Percentiles rank a stretch among this genome's conserved stretches.
These are phyloP conservation scores for Cicer cuneatum DNA, from an alignment of 306 rosid species.

Conservation along the genomic window DNA sequence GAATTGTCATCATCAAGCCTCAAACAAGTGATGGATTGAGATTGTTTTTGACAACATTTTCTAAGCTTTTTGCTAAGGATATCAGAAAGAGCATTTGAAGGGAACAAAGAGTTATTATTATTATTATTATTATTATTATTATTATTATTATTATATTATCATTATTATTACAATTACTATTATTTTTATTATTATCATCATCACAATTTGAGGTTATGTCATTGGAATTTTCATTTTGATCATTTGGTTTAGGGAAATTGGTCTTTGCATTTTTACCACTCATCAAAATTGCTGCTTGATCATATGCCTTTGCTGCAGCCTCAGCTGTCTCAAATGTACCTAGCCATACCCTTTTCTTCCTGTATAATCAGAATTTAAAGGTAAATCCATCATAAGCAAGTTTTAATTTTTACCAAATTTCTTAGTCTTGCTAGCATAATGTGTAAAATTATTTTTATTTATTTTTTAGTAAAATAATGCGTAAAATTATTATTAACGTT, in stretches of 20 bases:
- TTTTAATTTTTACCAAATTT: not conserved
- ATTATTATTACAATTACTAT: not conserved
- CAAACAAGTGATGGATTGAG: slow-evolving; percentile 90
- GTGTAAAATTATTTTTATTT: not conserved
- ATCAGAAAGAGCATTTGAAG: slow-evolving; percentile 79
- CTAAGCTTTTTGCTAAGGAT: slow-evolving; percentile 76
- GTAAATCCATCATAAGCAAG: not conserved
- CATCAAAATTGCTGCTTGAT: slow-evolving; percentile 91
- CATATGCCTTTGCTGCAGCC: slow-evolving; percentile 96
- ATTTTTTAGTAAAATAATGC: too few species aligned
- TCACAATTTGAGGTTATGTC: not conserved
- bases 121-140: too few species aligned
- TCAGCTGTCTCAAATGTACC: slow-evolving; percentile 98
- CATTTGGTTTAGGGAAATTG: slow-evolving; percentile 62
- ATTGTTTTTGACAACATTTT: slow-evolving; percentile 78
- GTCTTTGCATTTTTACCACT: slow-evolving; percentile 93
- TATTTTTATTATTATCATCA: slow-evolving; percentile 29
- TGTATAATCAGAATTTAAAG: slow-evolving; percentile 39
- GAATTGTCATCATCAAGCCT: slow-evolving; percentile 89
- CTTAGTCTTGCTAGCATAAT: not conserved
- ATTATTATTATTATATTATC: too few species aligned
- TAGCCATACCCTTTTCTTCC: slow-evolving; percentile 97
- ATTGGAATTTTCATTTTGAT: slow-evolving; percentile 29
- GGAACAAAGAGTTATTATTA: slow-evolving; percentile 46
- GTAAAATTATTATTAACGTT: too few species aligned